Evolutionary conservation across 345 rosid genomes (phyloP).

Genomic region (Melaleuca alternifolia): DNA sequence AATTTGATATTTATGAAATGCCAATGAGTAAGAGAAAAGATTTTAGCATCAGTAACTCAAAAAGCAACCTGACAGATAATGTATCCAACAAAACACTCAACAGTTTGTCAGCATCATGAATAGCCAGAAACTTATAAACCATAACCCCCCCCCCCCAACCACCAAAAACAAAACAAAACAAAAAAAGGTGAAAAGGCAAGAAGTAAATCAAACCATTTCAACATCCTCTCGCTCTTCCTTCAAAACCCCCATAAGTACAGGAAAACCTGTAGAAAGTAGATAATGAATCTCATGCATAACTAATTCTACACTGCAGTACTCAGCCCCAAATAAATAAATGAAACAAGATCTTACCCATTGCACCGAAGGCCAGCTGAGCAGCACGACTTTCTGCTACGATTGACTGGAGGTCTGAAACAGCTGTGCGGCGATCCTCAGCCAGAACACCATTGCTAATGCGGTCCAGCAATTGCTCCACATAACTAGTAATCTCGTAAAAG

Average conservation of each 20-base stretch:
- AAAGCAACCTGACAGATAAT: background rate
- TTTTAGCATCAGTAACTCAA: background rate
- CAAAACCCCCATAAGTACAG: slow-evolving; percentile 70
- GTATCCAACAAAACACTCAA: background rate
- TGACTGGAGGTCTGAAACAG: slow-evolving; percentile 85
- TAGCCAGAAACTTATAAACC: background rate
- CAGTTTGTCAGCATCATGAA: background rate
- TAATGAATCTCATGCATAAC: background rate
- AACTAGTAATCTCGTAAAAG: slow-evolving; percentile 23
- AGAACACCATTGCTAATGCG: slow-evolving; percentile 79
- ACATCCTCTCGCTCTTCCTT: slow-evolving; percentile 86
- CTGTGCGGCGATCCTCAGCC: slow-evolving; percentile 87
- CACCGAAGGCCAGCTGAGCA: slow-evolving; percentile 88
- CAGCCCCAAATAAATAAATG: background rate
- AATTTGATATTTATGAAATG: background rate
- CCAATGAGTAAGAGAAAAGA: background rate
- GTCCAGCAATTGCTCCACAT: slow-evolving; percentile 83
- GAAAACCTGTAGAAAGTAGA: slow-evolving; percentile 61
- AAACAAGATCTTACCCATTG: slow-evolving; percentile 46
- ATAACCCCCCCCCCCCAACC: background rate
- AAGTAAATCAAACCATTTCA: slow-evolving; percentile 56
- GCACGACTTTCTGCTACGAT: slow-evolving; percentile 78
- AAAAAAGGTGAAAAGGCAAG: background rate
- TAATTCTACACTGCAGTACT: background rate
- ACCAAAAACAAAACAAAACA: too few species aligned